phyloP scores from a whole-genome alignment of 495 filamentous ascomycete species.

The Pseudomonodictys pantanalensis region DNA sequence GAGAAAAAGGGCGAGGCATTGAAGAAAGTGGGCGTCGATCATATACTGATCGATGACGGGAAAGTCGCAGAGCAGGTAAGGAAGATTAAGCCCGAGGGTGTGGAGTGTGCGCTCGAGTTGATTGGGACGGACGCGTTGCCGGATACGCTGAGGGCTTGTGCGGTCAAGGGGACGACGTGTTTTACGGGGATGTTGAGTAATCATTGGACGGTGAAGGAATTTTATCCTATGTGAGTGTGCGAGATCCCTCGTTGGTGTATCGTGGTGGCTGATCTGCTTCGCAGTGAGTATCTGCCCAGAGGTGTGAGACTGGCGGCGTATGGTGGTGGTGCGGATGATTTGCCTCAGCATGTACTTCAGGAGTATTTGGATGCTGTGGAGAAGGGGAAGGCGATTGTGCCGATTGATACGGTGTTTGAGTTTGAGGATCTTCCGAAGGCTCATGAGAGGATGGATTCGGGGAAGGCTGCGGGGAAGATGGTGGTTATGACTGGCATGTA shows the following conservation, averaged over 20 bases:
- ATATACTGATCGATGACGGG: constrained; percentile 47
- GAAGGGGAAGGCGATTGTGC: constrained; percentile 43
- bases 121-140: constrained; percentile 44
- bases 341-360: constrained; percentile 49
- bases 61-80: constrained; percentile 41
- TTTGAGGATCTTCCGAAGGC: constrained; percentile 53
- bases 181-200: constrained; percentile 54
- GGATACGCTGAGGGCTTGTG: constrained; percentile 47
- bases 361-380: constrained; percentile 44
- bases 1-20: constrained; percentile 41
- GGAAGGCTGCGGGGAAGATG: constrained; percentile 37
- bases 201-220: constrained; percentile 46
- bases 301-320: constrained; percentile 48
- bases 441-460: constrained; percentile 41
- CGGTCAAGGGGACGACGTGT: constrained; percentile 47
- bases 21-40: constrained; percentile 42
- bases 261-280: no score
- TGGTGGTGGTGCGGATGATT: constrained; percentile 44
- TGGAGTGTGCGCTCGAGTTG: constrained; percentile 52
- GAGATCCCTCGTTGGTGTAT: no score
- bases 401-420: constrained; percentile 48
- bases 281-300: constrained; percentile 46
- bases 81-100: constrained; percentile 37
- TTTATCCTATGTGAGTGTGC: constrained; percentile 52
- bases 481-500: constrained; percentile 37